These are phyloP conservation scores for Alternaria angustiovoidea DNA, from an alignment of 2,329 filamentous ascomycete species.

Conservation along the genomic window DNA sequence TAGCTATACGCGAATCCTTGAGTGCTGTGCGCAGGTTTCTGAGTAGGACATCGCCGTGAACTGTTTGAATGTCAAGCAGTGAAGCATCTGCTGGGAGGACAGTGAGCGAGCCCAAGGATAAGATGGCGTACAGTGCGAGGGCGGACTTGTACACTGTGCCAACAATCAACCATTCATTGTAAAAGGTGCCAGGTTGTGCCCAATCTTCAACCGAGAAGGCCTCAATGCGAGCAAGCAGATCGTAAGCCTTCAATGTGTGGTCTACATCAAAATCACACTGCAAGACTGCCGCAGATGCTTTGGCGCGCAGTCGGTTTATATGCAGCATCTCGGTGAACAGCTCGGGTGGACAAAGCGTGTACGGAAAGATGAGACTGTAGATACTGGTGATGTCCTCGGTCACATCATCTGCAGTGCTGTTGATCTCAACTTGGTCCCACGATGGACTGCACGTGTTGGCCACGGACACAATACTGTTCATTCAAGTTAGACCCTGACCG, in stretches of 20 bases:
- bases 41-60: constrained; percentile 24
- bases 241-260: constrained; percentile 26
- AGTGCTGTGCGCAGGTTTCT: constrained; percentile 17
- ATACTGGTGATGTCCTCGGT: constrained; percentile 26
- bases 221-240: constrained; percentile 32
- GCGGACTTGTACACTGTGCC: constrained; percentile 37
- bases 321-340: constrained; percentile 37
- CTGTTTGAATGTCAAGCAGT: constrained; percentile 24
- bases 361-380: constrained; percentile 40
- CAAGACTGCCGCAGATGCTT: constrained; percentile 15
- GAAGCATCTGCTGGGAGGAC: constrained; percentile 28
- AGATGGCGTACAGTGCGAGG: constrained; percentile 38
- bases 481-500: background rate
- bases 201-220: constrained; percentile 35
- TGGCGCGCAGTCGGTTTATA: constrained; percentile 33
- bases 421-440: constrained; percentile 34
- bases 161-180: constrained; percentile 34
- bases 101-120: constrained; percentile 34
- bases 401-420: constrained; percentile 17
- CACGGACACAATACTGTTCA: constrained; percentile 30
- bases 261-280: constrained; percentile 15
- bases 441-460: constrained; percentile 40
- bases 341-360: constrained; percentile 34
- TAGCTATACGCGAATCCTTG: constrained; percentile 14
- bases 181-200: constrained; percentile 34